phyloP scores from a whole-genome alignment of 768 basidiomycete genomes.

The Kwoniella europaea region DNA sequence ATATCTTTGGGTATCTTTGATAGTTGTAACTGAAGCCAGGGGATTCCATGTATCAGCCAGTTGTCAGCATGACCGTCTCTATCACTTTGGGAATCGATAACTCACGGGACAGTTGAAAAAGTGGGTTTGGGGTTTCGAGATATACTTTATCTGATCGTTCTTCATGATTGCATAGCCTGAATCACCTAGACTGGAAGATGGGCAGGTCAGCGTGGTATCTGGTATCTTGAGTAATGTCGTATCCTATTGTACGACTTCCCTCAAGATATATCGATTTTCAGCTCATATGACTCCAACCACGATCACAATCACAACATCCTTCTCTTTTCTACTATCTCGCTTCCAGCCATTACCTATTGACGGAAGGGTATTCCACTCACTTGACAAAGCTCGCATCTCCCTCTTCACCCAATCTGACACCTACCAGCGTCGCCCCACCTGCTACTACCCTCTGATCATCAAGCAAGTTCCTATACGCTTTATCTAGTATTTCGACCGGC shows the following conservation, averaged over 20 bases:
- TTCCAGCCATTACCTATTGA: too few relatives aligned
- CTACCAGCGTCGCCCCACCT: slow-evolving; percentile 45
- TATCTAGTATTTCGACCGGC: slow-evolving; percentile 43
- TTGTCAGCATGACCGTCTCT: too few relatives aligned
- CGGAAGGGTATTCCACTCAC: slow-evolving; percentile 34
- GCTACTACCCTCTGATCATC: slow-evolving; percentile 49
- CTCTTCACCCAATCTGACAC: slow-evolving; percentile 35
- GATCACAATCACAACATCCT: neutral
- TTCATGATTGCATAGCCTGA: slow-evolving; percentile 56
- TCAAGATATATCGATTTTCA: neutral
- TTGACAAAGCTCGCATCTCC: slow-evolving; percentile 60
- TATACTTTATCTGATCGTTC: slow-evolving; percentile 41
- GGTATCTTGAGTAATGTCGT: neutral
- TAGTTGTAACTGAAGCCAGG: slow-evolving; percentile 30
- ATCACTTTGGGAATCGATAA: neutral
- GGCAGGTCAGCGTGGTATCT: neutral
- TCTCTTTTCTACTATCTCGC: too few relatives aligned
- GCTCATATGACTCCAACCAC: neutral
- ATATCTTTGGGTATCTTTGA: slow-evolving; percentile 33
- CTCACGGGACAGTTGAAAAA: slow-evolving; percentile 57
- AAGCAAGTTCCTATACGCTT: slow-evolving; percentile 48
- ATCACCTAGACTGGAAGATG: slow-evolving; percentile 54
- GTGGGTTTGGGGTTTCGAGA: slow-evolving; percentile 50
- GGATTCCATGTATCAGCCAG: neutral
- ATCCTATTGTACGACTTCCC: neutral